A percentile compares a stretch with the other conserved stretches of the same genome.
phyloP scores from a whole-genome alignment of 164 flowering plant species.

The Magnolia sinica region DNA sequence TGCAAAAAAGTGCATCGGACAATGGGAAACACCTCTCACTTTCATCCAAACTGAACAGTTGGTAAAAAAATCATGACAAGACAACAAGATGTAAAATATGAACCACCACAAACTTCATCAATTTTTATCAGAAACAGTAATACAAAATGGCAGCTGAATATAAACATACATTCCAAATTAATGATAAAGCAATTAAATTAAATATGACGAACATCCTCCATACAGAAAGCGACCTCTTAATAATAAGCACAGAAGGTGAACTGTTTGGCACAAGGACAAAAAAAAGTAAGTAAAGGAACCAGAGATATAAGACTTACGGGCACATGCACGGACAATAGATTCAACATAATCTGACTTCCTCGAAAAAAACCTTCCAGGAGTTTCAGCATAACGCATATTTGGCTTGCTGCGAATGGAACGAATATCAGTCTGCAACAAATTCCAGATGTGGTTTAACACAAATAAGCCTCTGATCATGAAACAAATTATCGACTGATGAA shows the following conservation, averaged over 20 bases:
- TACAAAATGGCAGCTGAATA: neutral
- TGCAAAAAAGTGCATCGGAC: neutral
- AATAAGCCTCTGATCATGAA: neutral
- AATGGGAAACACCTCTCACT: neutral
- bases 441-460: neutral
- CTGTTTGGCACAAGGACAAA: neutral
- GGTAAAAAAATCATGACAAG: neutral
- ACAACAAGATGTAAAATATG: neutral
- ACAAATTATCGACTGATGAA: neutral
- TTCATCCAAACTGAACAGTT: neutral
- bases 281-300: neutral
- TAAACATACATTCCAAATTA: too few species aligned
- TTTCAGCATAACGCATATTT: slow-evolving; percentile 64
- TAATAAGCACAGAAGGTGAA: neutral
- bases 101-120: neutral
- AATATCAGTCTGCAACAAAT: slow-evolving; percentile 70
- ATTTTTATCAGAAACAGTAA: neutral
- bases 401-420: slow-evolving; percentile 61
- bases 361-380: slow-evolving; percentile 56
- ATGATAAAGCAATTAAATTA: neutral
- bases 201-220: neutral
- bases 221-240: neutral
- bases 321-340: slow-evolving; percentile 87
- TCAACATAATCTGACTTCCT: slow-evolving; percentile 76
- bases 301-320: slow-evolving; percentile 61